A percentile compares a stretch with the other conserved stretches of the same genome.
These are phyloP conservation scores for Talaromyces sp. DNA, from an alignment of 2,329 filamentous ascomycete genomes.

Conservation along the genomic window DNA sequence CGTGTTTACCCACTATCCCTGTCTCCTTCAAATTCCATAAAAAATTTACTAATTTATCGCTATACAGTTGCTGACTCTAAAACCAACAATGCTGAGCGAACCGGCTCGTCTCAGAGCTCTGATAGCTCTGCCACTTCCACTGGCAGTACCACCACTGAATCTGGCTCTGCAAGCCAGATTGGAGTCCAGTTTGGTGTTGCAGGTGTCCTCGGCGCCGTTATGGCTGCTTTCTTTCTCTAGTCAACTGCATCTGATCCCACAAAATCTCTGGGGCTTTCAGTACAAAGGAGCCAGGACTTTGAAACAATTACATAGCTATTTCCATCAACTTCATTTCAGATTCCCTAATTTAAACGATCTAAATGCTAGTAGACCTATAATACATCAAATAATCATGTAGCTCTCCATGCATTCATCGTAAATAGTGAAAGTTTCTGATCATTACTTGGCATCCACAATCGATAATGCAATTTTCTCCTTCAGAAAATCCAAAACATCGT, in stretches of 20 bases:
- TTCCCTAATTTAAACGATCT: not conserved
- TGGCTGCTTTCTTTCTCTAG: conserved; percentile 39
- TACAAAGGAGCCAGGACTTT: not conserved
- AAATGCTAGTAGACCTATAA: not conserved
- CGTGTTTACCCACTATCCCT: not conserved
- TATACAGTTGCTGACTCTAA: conserved; percentile 18
- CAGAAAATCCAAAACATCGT: conserved; percentile 44
- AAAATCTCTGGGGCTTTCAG: not conserved
- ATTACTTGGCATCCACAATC: not conserved
- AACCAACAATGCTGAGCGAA: conserved; percentile 16
- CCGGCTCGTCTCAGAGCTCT: conserved; percentile 10
- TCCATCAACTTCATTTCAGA: not conserved
- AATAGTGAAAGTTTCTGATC: not conserved
- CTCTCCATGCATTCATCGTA: not conserved
- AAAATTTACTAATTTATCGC: not conserved
- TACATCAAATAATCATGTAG: not conserved
- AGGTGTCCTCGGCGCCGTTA: conserved; percentile 33
- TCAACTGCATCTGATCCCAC: not conserved
- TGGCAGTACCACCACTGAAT: conserved; percentile 20
- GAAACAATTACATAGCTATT: not conserved
- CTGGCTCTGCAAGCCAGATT: conserved; percentile 30
- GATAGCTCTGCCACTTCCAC: conserved; percentile 7
- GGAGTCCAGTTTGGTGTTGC: conserved; percentile 30
- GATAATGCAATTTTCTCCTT: conserved; percentile 18
- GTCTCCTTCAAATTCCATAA: not conserved